Base-by-base conservation (phyloP, 139 green algal genomes). In the Astrephomene gubernaculifera region DNA sequence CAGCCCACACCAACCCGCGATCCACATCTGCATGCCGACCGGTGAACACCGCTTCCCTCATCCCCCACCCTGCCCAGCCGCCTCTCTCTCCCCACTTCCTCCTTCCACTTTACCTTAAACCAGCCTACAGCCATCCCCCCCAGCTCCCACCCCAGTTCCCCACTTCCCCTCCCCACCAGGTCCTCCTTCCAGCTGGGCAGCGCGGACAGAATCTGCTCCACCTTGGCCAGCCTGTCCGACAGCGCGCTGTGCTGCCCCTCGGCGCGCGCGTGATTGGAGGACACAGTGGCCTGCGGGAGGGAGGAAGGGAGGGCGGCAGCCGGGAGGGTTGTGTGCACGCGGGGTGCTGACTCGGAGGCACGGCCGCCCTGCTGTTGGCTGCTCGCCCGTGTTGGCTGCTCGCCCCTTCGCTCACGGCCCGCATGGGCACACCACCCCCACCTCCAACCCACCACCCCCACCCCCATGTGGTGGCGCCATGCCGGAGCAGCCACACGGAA, bases 121-220 rank as follows among this genome's bases (percentile, higher is more conserved):
- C 57, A 65, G 19, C 6, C 57, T 65, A 14, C 57, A 27, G 19
- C 4, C 4, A 29, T 72, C 65, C 24, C 68, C 68, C 12, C 68
- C 0, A 22, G 14, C 52, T 19, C 31, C 1, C 53, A 57, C 52
- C 31, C 41, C 44, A 27, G 14, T 12, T 57, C 21, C 86, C 44
- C 81, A 88, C 87, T 81, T 1, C 57, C 38, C 38, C 54, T 17
- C 5, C 87, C 54, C 83, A 91, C 87, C 87, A 91, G 60, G 25
- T 91, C 88, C 2, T 86, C 74, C 65, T 91, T 91, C 88, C 88
- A 91, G 1, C 68, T 74, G 4, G 88, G 88, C 83, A 91, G 73
- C 45, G 86, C 88, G 10, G 35, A 43, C 27, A 91, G n/a, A n/a
- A 91, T 53, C 60, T 69, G 57, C 64, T 91, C 88, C 33, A 89